Percentiles rank a stretch among this genome's conserved stretches.
These are phyloP conservation scores for Mycena floridula DNA, from an alignment of 768 basidiomycete genomes.

Conservation along the genomic window DNA sequence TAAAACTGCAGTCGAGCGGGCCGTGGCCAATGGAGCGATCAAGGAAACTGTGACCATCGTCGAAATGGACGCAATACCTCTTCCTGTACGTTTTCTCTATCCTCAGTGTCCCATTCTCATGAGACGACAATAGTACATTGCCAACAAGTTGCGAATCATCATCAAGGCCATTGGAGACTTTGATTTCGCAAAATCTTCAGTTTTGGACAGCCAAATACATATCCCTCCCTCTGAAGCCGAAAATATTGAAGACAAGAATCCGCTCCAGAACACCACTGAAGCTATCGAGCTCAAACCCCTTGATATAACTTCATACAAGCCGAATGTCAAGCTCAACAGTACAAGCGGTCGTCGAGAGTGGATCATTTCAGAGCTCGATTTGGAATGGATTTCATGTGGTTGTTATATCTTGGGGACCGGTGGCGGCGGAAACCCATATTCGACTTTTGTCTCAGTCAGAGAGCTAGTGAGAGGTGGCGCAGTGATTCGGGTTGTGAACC, in stretches of 20 bases:
- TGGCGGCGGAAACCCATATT: slow-evolving; percentile 48
- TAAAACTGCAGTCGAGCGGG: slow-evolving; percentile 31
- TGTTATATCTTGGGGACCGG: slow-evolving; percentile 51
- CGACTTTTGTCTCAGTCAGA: slow-evolving; percentile 35
- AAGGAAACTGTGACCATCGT: slow-evolving; percentile 35
- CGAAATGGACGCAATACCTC: slow-evolving; percentile 44
- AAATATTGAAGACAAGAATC: no score
- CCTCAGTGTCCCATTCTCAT: not conserved
- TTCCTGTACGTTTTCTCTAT: slow-evolving; percentile 22
- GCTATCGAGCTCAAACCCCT: no score
- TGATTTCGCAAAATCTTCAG: no score
- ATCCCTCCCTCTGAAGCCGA: no score
- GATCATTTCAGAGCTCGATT: slow-evolving; percentile 30
- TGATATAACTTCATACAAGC: slow-evolving; percentile 20
- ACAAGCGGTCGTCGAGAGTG: no score
- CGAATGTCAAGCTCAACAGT: slow-evolving; percentile 15
- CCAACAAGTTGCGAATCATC: slow-evolving; percentile 38
- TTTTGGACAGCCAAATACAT: no score
- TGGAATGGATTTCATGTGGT: slow-evolving; percentile 49
- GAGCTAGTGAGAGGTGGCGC: slow-evolving; percentile 43
- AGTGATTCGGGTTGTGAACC: slow-evolving; percentile 31
- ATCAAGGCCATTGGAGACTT: slow-evolving; percentile 54
- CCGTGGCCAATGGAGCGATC: slow-evolving; percentile 36
- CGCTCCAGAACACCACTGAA: no score
- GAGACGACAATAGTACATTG: slow-evolving; percentile 23